These are phyloP conservation scores for Hypoxylon sp. DNA, from an alignment of 2,329 filamentous ascomycete species.

Conservation along the genomic window DNA sequence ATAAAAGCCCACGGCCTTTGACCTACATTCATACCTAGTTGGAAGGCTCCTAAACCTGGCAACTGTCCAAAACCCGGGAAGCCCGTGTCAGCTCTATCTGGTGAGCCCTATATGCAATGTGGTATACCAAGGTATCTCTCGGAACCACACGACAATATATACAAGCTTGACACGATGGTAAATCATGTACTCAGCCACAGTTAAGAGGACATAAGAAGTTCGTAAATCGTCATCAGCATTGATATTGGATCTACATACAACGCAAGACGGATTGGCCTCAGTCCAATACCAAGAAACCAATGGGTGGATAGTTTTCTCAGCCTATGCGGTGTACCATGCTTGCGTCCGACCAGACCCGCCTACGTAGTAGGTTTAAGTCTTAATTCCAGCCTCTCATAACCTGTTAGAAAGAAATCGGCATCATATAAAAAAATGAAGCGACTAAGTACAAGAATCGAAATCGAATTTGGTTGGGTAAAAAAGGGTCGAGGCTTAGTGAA, in stretches of 20 bases:
- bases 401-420: constrained; percentile 35
- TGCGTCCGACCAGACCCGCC: constrained; percentile 15
- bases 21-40: no score
- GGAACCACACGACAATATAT: background rate
- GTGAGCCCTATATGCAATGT: no score
- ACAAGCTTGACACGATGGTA: constrained; percentile 11
- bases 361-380: constrained; percentile 8
- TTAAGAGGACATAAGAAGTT: constrained; percentile 10
- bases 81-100: background rate
- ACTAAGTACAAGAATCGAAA: constrained; percentile 51
- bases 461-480: constrained; percentile 43
- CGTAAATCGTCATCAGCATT: constrained; percentile 41
- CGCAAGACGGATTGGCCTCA: constrained; percentile 12
- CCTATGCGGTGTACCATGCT: background rate
- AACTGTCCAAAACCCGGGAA: background rate
- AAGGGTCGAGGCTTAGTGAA: constrained; percentile 44
- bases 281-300: constrained; percentile 14
- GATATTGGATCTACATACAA: constrained; percentile 37
- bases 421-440: constrained; percentile 42
- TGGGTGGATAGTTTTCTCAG: constrained; percentile 6
- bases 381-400: constrained; percentile 17
- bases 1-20: background rate
- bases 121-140: no score
- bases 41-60: background rate
- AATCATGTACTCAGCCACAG: background rate